Evolutionary conservation across 495 filamentous ascomycete species (phyloP).

Genomic region (Neurospora sp.): DNA sequence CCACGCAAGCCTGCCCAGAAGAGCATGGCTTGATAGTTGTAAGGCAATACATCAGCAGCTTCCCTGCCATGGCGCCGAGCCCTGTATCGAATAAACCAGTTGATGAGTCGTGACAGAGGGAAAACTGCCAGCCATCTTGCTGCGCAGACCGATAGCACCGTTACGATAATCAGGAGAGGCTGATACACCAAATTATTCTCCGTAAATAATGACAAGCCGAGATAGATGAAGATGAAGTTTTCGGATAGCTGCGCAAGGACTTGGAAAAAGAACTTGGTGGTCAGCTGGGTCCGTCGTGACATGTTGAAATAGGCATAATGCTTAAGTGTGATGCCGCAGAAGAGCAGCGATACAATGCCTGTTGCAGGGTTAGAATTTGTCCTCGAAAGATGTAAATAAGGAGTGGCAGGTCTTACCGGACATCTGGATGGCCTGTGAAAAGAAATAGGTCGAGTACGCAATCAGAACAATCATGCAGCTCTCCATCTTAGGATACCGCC

Average conservation of each 20-base stretch:
- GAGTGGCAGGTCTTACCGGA: constrained; percentile 57
- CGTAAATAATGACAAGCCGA: constrained; percentile 88
- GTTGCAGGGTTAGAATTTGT: constrained; percentile 4
- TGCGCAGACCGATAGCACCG: constrained; percentile 80
- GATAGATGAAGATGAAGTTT: constrained; percentile 99
- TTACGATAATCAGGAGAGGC: constrained; percentile 89
- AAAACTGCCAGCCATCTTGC: constrained; percentile 92
- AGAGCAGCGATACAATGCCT: constrained; percentile 95
- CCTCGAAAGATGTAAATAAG: constrained; percentile 5
- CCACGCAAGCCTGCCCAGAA: constrained; percentile 97
- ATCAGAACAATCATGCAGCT: constrained; percentile 89
- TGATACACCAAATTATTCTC: constrained; percentile 81
- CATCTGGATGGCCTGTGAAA: constrained; percentile 86
- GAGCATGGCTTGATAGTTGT: constrained; percentile 90
- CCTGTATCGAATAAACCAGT: constrained; percentile 88
- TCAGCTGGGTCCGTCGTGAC: constrained; percentile 93
- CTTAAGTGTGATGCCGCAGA: constrained; percentile 96
- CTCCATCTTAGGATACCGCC: constrained; percentile 91
- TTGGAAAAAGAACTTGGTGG: constrained; percentile 96
- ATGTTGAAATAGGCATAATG: constrained; percentile 99
- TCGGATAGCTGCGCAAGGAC: constrained; percentile 90
- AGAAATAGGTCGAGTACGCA: constrained; percentile 94
- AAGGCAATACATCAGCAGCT: constrained; percentile 80
- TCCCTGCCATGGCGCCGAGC: constrained; percentile 66
- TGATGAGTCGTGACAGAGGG: constrained; percentile 79